Percentiles rank a stretch among this genome's conserved stretches.
phyloP scores from a whole-genome alignment of 805 yeast genomes.

The Candida glaebosa region DNA sequence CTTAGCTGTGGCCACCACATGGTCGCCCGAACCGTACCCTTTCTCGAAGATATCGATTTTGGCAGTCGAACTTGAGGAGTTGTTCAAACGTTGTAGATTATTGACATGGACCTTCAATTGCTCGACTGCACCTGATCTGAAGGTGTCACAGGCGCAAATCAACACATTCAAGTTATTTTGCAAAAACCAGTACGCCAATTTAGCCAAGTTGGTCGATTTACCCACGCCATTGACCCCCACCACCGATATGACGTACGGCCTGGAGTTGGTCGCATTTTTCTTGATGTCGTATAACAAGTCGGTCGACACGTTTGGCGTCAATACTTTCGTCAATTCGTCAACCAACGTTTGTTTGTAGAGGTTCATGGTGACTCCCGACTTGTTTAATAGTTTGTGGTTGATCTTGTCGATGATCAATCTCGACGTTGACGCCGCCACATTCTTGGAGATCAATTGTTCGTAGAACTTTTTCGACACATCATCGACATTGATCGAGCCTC shows the following conservation, averaged over 20 bases:
- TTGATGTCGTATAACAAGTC: conserved; percentile 83
- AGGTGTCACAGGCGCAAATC: conserved; percentile 96
- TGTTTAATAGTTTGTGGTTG: conserved; percentile 67
- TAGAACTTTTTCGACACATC: conserved; percentile 63
- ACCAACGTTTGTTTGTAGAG: conserved; percentile 59
- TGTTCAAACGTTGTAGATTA: conserved; percentile 68
- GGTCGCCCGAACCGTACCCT: conserved; percentile 95
- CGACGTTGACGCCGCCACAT: conserved; percentile 90
- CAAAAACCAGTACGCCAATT: conserved; percentile 90
- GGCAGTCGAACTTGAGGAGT: conserved; percentile 37
- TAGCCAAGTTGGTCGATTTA: conserved; percentile 91
- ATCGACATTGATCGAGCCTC: conserved; percentile 46
- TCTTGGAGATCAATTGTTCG: conserved; percentile 77
- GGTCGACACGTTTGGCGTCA: conserved; percentile 89
- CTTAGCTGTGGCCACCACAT: conserved; percentile 88
- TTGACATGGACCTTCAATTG: conserved; percentile 92
- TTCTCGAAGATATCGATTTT: conserved; percentile 82
- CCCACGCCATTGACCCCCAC: conserved; percentile 99
- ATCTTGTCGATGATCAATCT: conserved; percentile 66
- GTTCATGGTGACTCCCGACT: conserved; percentile 68
- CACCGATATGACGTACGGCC: conserved; percentile 92
- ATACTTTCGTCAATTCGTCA: conserved; percentile 69
- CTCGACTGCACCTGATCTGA: conserved; percentile 98
- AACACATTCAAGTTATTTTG: conserved; percentile 85
- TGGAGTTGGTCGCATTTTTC: conserved; percentile 21